phyloP scores from a whole-genome alignment of 768 basidiomycete species.

The Boletus coccyginus region DNA sequence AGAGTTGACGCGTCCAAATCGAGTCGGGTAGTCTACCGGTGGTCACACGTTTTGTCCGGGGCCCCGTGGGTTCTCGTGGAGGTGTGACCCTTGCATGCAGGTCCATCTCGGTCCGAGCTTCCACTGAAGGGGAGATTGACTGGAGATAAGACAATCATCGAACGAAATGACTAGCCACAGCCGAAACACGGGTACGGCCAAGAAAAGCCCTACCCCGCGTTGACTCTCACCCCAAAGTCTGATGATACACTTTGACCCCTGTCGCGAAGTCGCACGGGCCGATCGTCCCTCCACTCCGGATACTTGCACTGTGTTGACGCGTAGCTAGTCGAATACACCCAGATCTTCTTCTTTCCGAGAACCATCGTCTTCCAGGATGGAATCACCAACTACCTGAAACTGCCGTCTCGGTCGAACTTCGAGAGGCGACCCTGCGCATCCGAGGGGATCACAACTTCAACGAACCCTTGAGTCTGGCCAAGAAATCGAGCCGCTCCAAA shows the following conservation, averaged over 20 bases:
- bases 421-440: conserved; percentile 6
- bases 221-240: not conserved
- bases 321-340: not conserved
- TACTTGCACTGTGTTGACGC: not conserved
- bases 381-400: not conserved
- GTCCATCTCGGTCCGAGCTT: not conserved
- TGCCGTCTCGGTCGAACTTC: not conserved
- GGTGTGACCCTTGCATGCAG: not conserved
- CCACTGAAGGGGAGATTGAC: conserved; percentile 7
- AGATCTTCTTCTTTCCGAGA: not conserved
- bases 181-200: not conserved
- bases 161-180: not conserved
- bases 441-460: conserved; percentile 12
- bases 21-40: not conserved
- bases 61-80: conserved; percentile 3
- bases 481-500: not conserved
- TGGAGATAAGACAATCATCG: conserved; percentile 7
- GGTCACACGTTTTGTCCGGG: not conserved
- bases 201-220: not conserved
- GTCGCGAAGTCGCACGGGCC: conserved; percentile 5
- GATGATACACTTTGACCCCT: not conserved
- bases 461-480: not conserved
- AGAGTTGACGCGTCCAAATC: not conserved
- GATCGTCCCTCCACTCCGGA: not conserved
- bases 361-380: conserved; percentile 2